phyloP scores from a whole-genome alignment of 2,329 filamentous ascomycete genomes.

The Colletotrichum horii region DNA sequence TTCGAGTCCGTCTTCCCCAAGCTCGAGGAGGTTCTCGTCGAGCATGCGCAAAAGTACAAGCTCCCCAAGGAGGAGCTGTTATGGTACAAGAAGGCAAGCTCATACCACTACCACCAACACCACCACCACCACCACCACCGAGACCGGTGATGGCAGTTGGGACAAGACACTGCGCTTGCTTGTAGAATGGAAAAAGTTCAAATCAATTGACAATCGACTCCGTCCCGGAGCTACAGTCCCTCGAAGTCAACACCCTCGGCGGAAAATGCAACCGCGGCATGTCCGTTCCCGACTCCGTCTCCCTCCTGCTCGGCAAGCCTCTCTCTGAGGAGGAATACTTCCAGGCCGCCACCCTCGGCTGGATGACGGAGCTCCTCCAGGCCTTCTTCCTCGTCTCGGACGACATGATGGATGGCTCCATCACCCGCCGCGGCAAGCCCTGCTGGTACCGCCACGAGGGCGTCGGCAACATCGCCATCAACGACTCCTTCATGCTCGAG shows the following conservation, averaged over 20 bases:
- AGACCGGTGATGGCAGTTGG: background rate
- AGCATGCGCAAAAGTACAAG: slow-evolving; percentile 81
- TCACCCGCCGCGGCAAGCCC: slow-evolving; percentile 90
- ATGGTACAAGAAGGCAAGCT: slow-evolving; percentile 82
- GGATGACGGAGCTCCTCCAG: slow-evolving; percentile 98
- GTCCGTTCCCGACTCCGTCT: slow-evolving; percentile 91
- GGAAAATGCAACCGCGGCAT: slow-evolving; percentile 99
- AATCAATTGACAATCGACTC: background rate
- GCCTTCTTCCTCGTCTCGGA: slow-evolving; percentile 98
- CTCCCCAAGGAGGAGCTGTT: slow-evolving; percentile 79
- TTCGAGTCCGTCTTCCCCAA: slow-evolving; percentile 92
- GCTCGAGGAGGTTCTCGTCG: slow-evolving; percentile 81
- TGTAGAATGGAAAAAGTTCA: background rate
- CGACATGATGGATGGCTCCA: slow-evolving; percentile 97
- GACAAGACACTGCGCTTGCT: background rate
- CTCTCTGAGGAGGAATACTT: slow-evolving; percentile 87
- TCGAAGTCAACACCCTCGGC: slow-evolving; percentile 86
- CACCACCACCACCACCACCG: background rate
- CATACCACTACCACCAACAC: background rate
- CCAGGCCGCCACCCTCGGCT: slow-evolving; percentile 85
- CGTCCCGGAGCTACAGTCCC: slow-evolving; percentile 58
- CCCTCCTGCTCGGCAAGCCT: slow-evolving; percentile 74
- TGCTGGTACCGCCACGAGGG: slow-evolving; percentile 95
- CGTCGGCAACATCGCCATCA: slow-evolving; percentile 96
- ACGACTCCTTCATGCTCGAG: slow-evolving; percentile 97